These are phyloP conservation scores for Aspergillus fumigatiaffinis DNA, from an alignment of 2,329 filamentous ascomycete genomes.

Conservation along the genomic window DNA sequence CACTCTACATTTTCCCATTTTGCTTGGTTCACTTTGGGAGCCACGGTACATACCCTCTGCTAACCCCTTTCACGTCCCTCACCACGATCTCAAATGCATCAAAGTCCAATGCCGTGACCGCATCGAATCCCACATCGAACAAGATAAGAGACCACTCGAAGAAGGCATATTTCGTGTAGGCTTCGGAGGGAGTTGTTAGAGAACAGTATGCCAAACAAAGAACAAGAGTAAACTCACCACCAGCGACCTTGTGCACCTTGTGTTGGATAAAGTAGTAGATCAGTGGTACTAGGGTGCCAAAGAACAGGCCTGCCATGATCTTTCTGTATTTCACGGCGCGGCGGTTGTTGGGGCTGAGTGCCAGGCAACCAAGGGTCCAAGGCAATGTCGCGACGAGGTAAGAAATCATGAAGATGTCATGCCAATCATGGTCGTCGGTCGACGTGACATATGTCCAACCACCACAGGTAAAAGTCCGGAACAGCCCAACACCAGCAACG, in stretches of 20 bases:
- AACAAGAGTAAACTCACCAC: conserved; percentile 60
- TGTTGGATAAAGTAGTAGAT: conserved; percentile 98
- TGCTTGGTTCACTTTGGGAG: conserved; percentile 73
- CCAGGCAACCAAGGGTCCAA: conserved; percentile 89
- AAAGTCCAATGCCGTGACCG: conserved; percentile 90
- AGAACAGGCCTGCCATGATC: conserved; percentile 77
- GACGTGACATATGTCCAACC: conserved; percentile 99
- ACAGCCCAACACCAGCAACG: conserved; percentile 72
- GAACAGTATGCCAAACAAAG: neutral
- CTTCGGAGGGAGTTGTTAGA: conserved; percentile 45
- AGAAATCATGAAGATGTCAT: conserved; percentile 99
- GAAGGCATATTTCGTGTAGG: conserved; percentile 95
- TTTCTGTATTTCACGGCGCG: conserved; percentile 85
- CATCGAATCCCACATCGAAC: conserved; percentile 94
- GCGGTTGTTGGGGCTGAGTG: conserved; percentile 79
- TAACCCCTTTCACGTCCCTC: conserved; percentile 81
- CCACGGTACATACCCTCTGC: conserved; percentile 97
- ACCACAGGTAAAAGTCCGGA: conserved; percentile 89
- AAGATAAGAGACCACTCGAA: conserved; percentile 96
- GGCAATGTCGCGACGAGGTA: conserved; percentile 92
- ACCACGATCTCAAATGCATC: conserved; percentile 80
- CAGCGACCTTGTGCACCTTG: conserved; percentile 89
- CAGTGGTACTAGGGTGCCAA: conserved; percentile 82
- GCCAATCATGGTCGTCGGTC: conserved; percentile 97
- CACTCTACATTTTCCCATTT: conserved; percentile 48